Conservation (phyloP, 345 rosid species). For the Populus tremula region DNA sequence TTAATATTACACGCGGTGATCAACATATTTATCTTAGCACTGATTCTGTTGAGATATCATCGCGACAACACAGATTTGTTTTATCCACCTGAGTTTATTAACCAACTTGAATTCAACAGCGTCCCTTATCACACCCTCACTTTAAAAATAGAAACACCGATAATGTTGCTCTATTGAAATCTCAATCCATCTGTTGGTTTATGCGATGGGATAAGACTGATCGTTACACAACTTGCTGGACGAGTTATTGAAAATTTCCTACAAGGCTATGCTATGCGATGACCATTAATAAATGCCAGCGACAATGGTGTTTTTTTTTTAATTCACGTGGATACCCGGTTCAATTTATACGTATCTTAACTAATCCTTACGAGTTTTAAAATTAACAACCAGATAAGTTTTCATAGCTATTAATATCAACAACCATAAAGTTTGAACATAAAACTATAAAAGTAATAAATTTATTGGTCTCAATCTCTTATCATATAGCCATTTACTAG, state of each 20-base stretch:
- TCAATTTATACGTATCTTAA: accelerated
- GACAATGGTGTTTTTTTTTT: not conserved
- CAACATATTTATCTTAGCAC: not conserved
- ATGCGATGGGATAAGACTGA: conserved; percentile 4
- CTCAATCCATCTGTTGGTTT: not conserved
- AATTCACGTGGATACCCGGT: no score
- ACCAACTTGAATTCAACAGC: not conserved
- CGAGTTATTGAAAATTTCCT: not conserved
- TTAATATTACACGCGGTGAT: not conserved
- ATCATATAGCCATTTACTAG: no score
- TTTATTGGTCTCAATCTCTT: no score
- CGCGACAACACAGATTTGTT: not conserved
- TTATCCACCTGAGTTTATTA: conserved; percentile 9
- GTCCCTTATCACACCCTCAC: not conserved
- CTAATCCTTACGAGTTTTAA: no score
- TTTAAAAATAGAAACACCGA: conserved; percentile 1
- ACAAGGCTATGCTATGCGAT: not conserved
- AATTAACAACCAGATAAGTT: accelerated
- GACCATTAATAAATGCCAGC: not conserved
- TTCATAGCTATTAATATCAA: no score
- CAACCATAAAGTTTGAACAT: no score
- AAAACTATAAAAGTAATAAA: no score
- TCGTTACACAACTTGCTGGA: not conserved
- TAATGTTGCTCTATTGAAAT: conserved; percentile 5
- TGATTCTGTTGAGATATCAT: not conserved